Base-by-base conservation (phyloP, 805 yeast genomes). In the Lipomyces chichibuensis region DNA sequence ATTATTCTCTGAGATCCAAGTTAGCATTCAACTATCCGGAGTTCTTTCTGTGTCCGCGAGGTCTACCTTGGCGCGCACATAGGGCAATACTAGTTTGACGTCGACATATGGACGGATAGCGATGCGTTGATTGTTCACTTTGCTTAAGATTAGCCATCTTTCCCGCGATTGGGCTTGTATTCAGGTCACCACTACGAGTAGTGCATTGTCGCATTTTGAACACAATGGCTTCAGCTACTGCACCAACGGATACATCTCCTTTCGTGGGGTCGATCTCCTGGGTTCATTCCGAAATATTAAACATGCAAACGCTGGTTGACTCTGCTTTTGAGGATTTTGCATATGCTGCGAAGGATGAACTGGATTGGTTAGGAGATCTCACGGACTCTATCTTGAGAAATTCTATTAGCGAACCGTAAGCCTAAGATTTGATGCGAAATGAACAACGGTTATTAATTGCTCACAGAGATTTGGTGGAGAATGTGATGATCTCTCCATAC, bases 311-410 rank as follows among this genome's bases (percentile, higher is more conserved):
- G 1, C 49, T 63, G 7, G 54, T 59, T 57, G 60, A 37, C 29
- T 53, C 54, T 32, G 23, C 46, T 2, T 57, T 35, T 33, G 57
- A 59, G 7, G 71, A 72, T 62, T 73, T 66, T 53, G 59, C 56
- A 8, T 73, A 56, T 43, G 72, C 72, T 13, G 71, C 73, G 6
- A 46, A 53, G 17, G 65, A 71, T 46, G 72, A 71, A 49, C 62
- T 73, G 20, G 65, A 53, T 23, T 72, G 74, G 71, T 59, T 72
- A n/a, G 55, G 46, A 11, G 62, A 59, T 14, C 63, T 72, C n/a
- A 58, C 68, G 64, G 60, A 64, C 17, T 53, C 53, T 55, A 56
- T 65, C 39, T 25, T 62, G 27, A 35, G 11, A 51, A 25, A 27
- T 13, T 43, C 49, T 43, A 43, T 4, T 20, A 33, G 25, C 7